These are phyloP conservation scores for Speleostelium caveatum DNA, from an alignment of 78 protist species.

Conservation along the genomic window DNA sequence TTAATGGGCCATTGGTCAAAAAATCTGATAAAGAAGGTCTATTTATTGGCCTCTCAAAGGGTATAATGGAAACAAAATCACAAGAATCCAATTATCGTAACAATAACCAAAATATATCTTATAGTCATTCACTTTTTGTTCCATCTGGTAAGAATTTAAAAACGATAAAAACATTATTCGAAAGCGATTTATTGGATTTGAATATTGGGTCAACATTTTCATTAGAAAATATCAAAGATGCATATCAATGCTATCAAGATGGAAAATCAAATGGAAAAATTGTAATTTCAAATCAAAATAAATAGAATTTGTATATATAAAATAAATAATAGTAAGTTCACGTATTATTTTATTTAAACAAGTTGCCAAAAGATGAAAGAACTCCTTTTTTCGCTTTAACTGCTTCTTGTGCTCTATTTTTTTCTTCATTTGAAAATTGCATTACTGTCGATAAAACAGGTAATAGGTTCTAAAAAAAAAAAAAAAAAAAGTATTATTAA, in stretches of 20 bases:
- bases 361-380: not conserved
- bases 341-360: too few relatives aligned
- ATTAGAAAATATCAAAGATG: slow-evolving; percentile 23
- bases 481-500: too few relatives aligned
- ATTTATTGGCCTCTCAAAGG: slow-evolving; percentile 22
- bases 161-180: slow-evolving; percentile 14
- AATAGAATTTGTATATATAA: not conserved
- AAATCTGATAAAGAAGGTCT: slow-evolving; percentile 19
- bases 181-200: not conserved
- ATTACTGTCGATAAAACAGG: not conserved
- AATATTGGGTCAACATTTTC: slow-evolving; percentile 23
- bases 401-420: not conserved
- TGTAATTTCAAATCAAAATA: not conserved
- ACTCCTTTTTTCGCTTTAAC: not conserved
- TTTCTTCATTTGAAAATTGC: not conserved
- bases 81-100: not conserved
- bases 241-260: slow-evolving; percentile 17
- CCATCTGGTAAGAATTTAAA: slow-evolving; percentile 27
- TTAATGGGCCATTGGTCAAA: slow-evolving; percentile 26
- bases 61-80: slow-evolving; percentile 22
- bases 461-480: too few relatives aligned
- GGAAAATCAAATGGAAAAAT: slow-evolving; percentile 62
- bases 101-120: not conserved
- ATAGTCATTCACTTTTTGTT: slow-evolving; percentile 12
- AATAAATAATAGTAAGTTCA: too few relatives aligned